Conservation (phyloP, 192 early-diverging fungal genomes). For the Umbelopsis ramanniana region DNA sequence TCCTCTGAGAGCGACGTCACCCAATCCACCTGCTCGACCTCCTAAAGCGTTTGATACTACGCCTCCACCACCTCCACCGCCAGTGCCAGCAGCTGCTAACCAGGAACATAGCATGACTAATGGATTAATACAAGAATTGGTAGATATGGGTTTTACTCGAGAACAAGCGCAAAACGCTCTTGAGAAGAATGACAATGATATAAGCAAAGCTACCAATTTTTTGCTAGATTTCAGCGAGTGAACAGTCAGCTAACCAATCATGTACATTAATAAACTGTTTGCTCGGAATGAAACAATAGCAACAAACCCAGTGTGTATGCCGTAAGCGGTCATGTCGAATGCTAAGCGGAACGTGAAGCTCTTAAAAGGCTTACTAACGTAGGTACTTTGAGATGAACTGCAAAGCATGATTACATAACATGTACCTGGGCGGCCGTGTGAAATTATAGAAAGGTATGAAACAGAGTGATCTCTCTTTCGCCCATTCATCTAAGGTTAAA, state of each 20-base stretch:
- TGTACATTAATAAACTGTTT: constrained; percentile 14
- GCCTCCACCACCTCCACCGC: constrained; percentile 28
- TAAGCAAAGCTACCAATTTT: constrained; percentile 77
- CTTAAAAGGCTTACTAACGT: too few relatives aligned
- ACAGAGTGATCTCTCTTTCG: too few relatives aligned
- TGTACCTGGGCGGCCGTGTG: too few relatives aligned
- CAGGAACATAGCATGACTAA: constrained; percentile 3
- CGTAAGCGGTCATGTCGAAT: too few relatives aligned
- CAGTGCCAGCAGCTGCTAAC: background rate
- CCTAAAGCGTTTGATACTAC: constrained; percentile 21
- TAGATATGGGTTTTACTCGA: constrained; percentile 76
- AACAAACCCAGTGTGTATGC: too few relatives aligned
- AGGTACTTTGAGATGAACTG: too few relatives aligned
- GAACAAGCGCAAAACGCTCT: constrained; percentile 74
- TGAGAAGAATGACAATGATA: constrained; percentile 76
- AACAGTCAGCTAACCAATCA: background rate
- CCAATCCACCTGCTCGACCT: constrained; percentile 17
- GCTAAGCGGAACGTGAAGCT: too few relatives aligned
- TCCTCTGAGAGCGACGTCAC: background rate
- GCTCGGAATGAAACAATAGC: too few relatives aligned
- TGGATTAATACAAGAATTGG: constrained; percentile 45
- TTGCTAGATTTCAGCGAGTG: constrained; percentile 59
- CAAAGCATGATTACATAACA: too few relatives aligned
- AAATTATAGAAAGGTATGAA: too few relatives aligned
- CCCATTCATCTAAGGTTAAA: too few relatives aligned